Conservation (phyloP, 257 asterid species). For the Solanum etuberosum region DNA sequence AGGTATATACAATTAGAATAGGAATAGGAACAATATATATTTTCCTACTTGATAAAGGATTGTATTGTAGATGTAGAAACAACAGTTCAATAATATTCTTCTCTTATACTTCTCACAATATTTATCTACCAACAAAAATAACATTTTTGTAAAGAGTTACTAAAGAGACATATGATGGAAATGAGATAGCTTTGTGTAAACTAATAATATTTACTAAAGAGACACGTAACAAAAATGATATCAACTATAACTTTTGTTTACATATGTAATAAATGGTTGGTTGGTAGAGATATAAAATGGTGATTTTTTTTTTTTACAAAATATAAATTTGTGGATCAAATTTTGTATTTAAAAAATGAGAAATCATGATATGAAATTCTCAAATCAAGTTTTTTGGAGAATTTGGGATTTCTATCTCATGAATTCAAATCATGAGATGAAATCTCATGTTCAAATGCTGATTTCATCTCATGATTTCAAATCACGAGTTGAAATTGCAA, state of each 20-base stretch:
- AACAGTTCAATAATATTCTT: background rate
- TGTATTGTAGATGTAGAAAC: background rate
- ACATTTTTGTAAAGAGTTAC: background rate
- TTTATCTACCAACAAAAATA: background rate
- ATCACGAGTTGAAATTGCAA: background rate
- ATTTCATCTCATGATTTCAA: background rate
- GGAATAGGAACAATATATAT: background rate
- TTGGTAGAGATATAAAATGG: background rate
- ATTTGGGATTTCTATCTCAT: background rate
- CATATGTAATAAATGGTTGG: background rate
- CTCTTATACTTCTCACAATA: background rate
- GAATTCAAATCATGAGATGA: background rate
- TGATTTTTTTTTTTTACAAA: background rate
- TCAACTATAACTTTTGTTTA: background rate
- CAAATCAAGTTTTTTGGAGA: background rate
- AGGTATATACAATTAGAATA: background rate
- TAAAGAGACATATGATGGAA: background rate
- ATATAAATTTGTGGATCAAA: background rate
- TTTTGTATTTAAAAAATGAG: background rate
- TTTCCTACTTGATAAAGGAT: background rate
- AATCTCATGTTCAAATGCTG: background rate
- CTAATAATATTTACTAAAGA: background rate
- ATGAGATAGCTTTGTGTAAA: background rate
- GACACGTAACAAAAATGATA: background rate
- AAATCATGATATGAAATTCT: background rate